These are phyloP conservation scores for Erodium maritimum DNA, from an alignment of 345 rosid genomes.

Conservation along the genomic window DNA sequence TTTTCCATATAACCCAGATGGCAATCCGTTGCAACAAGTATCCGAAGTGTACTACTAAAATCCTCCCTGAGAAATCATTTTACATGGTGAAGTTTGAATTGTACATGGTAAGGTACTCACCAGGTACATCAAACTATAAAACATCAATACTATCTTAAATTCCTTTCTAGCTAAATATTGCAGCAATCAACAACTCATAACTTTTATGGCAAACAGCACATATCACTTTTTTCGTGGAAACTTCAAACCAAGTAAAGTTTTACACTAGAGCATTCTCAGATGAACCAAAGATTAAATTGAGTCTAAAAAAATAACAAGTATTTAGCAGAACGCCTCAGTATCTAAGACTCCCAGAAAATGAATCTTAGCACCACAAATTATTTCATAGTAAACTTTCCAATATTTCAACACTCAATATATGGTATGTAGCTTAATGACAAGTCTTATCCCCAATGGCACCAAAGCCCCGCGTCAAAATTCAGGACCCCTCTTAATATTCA, in stretches of 20 bases:
- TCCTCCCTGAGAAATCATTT: constrained; percentile 41
- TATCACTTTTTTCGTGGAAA: not conserved
- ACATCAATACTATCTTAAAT: not conserved
- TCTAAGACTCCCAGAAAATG: not conserved
- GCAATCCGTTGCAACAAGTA: constrained; percentile 92
- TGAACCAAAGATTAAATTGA: not conserved
- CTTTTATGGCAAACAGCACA: not conserved
- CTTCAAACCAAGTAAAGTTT: not conserved
- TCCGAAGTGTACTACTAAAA: constrained; percentile 41
- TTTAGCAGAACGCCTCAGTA: not conserved
- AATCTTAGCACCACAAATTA: not conserved
- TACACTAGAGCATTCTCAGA: not conserved
- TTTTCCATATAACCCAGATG: constrained; percentile 98
- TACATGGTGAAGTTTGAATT: not conserved
- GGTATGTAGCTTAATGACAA: not conserved
- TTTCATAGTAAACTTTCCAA: not conserved
- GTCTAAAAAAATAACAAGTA: too few relatives aligned
- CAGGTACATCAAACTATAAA: not conserved
- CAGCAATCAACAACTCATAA: too few relatives aligned
- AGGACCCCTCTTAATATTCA: not conserved
- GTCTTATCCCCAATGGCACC: not conserved
- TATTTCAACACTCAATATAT: not conserved
- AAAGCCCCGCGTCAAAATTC: not conserved
- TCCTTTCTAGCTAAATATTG: not conserved
- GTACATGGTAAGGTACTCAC: not conserved